Percentiles rank a stretch among this genome's conserved stretches.
These are phyloP conservation scores for Colletotrichum sp. DNA, from an alignment of 2,329 filamentous ascomycete genomes.

Conservation along the genomic window DNA sequence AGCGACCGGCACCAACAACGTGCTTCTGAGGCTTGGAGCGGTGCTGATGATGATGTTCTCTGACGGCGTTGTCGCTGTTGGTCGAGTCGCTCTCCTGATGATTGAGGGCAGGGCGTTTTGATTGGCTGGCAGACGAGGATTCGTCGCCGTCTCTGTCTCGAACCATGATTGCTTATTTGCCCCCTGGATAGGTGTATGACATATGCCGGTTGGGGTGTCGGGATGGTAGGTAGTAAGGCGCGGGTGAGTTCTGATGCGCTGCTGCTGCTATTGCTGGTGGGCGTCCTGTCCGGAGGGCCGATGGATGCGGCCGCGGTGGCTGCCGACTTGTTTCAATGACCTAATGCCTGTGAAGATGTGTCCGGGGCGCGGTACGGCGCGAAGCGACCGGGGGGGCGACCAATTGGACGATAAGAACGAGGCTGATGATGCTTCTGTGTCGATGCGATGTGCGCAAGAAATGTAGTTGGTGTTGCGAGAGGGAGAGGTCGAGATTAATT, in stretches of 20 bases:
- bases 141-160: constrained; percentile 53
- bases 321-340: constrained; percentile 9
- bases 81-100: constrained; percentile 42
- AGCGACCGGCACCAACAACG: constrained; percentile 48
- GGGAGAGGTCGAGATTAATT: background rate
- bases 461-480: background rate
- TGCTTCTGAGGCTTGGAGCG: constrained; percentile 39
- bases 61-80: constrained; percentile 33
- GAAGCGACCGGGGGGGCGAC: background rate
- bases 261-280: background rate
- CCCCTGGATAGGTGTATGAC: background rate
- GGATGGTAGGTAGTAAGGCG: background rate
- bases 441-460: background rate
- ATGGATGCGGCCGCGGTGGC: constrained; percentile 6
- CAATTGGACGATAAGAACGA: background rate
- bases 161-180: constrained; percentile 36
- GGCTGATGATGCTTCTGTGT: background rate
- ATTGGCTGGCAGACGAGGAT: constrained; percentile 56
- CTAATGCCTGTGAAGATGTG: constrained; percentile 8
- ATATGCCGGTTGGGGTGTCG: background rate
- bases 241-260: constrained; percentile 9
- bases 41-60: constrained; percentile 31
- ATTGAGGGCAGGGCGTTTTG: constrained; percentile 52
- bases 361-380: background rate
- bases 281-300: constrained; percentile 4